These are phyloP conservation scores for Saprolegnia parasitica DNA, from an alignment of 352 stramenopile species.

Conservation along the genomic window DNA sequence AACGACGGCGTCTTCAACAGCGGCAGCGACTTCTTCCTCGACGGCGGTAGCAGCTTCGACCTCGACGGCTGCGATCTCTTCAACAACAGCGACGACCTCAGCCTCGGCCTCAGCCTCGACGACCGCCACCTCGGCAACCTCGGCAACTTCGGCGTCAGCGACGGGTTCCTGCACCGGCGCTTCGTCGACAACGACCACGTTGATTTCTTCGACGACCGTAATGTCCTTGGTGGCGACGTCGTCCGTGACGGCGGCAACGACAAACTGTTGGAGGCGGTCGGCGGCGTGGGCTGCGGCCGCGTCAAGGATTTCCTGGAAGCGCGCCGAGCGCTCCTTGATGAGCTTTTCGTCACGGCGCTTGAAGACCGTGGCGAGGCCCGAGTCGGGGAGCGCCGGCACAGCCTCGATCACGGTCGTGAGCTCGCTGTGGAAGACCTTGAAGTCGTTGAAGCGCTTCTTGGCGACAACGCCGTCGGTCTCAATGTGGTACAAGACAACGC, in stretches of 20 bases:
- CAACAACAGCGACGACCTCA: too few relatives aligned
- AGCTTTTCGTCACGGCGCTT: slow-evolving; percentile 6
- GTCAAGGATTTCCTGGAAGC: slow-evolving; percentile 23
- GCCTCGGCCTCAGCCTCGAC: too few relatives aligned
- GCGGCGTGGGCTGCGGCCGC: neutral
- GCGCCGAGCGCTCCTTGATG: slow-evolving; percentile 8
- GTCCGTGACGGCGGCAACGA: neutral
- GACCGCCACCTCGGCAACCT: too few relatives aligned
- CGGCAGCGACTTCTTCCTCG: neutral
- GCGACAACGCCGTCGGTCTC: slow-evolving; percentile 28
- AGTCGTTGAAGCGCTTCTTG: slow-evolving; percentile 18
- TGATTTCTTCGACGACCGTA: neutral
- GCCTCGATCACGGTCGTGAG: neutral
- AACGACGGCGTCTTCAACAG: neutral
- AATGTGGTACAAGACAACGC: slow-evolving; percentile 68
- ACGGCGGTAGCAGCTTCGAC: neutral
- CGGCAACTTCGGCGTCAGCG: too few relatives aligned
- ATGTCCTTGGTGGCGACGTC: neutral
- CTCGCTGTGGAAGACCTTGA: slow-evolving; percentile 15
- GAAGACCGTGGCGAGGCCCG: slow-evolving; percentile 10
- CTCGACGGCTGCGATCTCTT: neutral
- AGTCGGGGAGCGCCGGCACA: slow-evolving; percentile 4
- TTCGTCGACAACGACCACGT: neutral
- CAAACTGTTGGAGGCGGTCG: neutral
- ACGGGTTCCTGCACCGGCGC: too few relatives aligned